These are phyloP conservation scores for Panicum miliaceum DNA, from an alignment of 176 grass and related monocot genomes.

Conservation along the genomic window DNA sequence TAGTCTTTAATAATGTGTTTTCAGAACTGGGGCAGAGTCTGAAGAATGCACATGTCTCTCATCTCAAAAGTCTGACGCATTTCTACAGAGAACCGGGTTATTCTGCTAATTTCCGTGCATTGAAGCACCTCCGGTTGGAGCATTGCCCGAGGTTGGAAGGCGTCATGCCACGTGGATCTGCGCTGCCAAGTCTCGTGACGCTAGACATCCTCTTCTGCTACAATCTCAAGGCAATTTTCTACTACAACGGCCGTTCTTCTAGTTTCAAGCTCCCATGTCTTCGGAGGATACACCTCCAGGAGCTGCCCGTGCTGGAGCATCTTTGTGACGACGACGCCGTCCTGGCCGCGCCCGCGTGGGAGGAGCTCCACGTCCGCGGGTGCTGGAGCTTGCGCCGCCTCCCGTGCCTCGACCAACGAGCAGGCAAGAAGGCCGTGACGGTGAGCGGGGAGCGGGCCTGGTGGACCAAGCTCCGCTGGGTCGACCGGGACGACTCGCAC, in stretches of 20 bases:
- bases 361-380: slow-evolving; percentile 5
- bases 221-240: slow-evolving; percentile 34
- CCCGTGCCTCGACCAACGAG: not conserved
- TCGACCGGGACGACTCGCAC: not conserved
- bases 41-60: not conserved
- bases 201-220: slow-evolving; percentile 35
- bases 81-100: not conserved
- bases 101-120: not conserved
- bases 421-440: not conserved
- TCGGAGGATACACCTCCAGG: not conserved
- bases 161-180: accelerated
- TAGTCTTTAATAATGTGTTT: not conserved
- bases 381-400: slow-evolving; percentile 38
- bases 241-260: accelerated
- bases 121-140: slow-evolving; percentile 3
- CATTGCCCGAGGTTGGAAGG: slow-evolving; percentile 22
- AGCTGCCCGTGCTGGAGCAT: slow-evolving; percentile 18
- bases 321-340: accelerated
- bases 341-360: not conserved
- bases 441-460: slow-evolving; percentile 4
- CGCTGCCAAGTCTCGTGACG: not conserved
- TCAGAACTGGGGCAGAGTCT: not conserved
- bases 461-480: slow-evolving; percentile 23
- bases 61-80: not conserved
- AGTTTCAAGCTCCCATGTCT: not conserved